Percentiles rank a stretch among this genome's conserved stretches.
phyloP scores from a whole-genome alignment of 306 rosid genomes.

The Acacia melanoxylon region DNA sequence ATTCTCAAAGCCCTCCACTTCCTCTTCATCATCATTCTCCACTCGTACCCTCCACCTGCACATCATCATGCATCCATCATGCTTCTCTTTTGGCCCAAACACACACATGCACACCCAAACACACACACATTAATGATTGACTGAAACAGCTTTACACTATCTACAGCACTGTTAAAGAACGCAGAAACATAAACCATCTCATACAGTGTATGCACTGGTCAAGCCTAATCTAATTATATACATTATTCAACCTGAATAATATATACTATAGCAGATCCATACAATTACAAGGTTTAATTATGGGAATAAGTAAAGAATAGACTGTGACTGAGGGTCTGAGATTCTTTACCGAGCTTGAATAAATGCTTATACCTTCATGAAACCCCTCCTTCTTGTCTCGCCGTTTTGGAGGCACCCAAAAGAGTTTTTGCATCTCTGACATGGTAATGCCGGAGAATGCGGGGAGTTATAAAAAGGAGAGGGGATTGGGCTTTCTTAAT shows the following conservation, averaged over 20 bases:
- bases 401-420: background rate
- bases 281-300: background rate
- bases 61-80: background rate
- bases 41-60: background rate
- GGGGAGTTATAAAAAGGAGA: constrained; percentile 41
- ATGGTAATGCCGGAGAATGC: constrained; percentile 22
- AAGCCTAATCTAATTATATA: background rate
- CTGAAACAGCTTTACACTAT: constrained; percentile 39
- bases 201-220: background rate
- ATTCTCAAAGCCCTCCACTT: constrained; percentile 12
- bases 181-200: background rate
- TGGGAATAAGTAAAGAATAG: background rate
- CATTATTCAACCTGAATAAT: constrained; percentile 12
- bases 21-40: background rate
- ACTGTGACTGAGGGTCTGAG: background rate
- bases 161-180: background rate
- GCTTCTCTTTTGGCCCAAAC: background rate
- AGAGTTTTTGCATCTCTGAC: background rate
- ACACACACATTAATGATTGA: background rate
- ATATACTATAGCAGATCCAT: background rate
- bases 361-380: constrained; percentile 44
- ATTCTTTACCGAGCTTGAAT: background rate
- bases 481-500: constrained; percentile 54
- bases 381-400: constrained; percentile 31
- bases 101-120: background rate